Conservation (phyloP, 306 rosid species). For the Elaeagnus macrophylla region DNA sequence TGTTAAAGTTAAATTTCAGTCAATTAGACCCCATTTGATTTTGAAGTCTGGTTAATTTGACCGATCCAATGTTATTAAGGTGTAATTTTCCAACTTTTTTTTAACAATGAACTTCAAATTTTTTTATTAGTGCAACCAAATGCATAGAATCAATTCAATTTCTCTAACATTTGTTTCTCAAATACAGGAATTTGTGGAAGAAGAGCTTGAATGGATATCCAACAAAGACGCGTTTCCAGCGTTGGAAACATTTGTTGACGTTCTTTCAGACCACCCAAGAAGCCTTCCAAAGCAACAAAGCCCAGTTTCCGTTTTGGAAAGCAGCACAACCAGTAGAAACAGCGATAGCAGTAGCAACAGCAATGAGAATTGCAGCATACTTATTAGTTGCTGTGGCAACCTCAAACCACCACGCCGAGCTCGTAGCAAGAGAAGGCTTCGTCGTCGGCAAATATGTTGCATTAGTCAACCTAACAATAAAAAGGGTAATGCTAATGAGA, state of each 20-base stretch:
- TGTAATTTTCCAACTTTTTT: too few species aligned
- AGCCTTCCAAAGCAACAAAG: conserved; percentile 26
- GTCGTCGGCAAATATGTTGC: conserved; percentile 16
- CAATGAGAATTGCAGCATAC: conserved; percentile 22
- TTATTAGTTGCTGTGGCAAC: conserved; percentile 41
- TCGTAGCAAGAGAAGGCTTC: conserved; percentile 43
- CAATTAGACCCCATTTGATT: too few species aligned
- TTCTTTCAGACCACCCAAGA: conserved; percentile 25
- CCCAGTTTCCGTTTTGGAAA: conserved; percentile 36
- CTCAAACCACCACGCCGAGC: conserved; percentile 54
- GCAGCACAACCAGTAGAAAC: conserved; percentile 41
- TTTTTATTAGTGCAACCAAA: too few species aligned
- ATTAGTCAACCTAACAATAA: conserved; percentile 18
- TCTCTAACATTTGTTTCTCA: too few species aligned
- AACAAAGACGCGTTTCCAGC: conserved; percentile 78
- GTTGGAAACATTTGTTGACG: conserved; percentile 43
- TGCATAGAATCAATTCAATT: not conserved
- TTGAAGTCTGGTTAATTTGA: too few species aligned
- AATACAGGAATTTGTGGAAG: conserved; percentile 47
- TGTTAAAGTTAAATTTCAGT: too few species aligned
- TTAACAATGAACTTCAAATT: too few species aligned
- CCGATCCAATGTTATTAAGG: too few species aligned
- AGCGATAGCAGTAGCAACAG: conserved; percentile 21
- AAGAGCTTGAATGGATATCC: conserved; percentile 81
- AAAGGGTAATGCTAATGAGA: conserved; percentile 11